These are phyloP conservation scores for Globisporangium mamillatum DNA, from an alignment of 352 stramenopile genomes.

Conservation along the genomic window DNA sequence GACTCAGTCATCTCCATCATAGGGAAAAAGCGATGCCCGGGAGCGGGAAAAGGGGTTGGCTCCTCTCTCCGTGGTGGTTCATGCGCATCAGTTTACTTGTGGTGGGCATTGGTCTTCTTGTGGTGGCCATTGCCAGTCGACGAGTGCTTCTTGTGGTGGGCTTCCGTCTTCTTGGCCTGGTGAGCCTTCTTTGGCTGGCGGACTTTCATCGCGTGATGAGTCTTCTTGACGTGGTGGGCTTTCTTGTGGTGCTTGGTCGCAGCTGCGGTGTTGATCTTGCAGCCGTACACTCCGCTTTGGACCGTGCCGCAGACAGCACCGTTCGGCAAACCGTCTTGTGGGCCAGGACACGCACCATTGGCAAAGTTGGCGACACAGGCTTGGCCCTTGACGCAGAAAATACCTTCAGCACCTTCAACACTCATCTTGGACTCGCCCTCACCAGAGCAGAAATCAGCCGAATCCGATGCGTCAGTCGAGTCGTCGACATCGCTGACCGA, in stretches of 20 bases:
- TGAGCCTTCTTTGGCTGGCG: not conserved
- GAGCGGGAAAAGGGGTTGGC: no score
- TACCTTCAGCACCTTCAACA: slow-evolving; percentile 18
- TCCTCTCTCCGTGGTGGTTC: no score
- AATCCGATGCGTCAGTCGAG: not conserved
- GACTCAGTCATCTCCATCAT: no score
- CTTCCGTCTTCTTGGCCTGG: not conserved
- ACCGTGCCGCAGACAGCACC: slow-evolving; percentile 24
- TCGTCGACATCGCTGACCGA: not conserved
- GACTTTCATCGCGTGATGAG: no score
- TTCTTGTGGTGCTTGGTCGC: not conserved
- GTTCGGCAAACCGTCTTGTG: not conserved
- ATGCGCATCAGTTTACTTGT: no score
- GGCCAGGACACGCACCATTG: slow-evolving; percentile 19
- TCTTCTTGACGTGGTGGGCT: slow-evolving; percentile 11
- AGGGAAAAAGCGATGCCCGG: no score
- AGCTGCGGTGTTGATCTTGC: slow-evolving; percentile 6
- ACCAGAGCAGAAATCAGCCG: not conserved
- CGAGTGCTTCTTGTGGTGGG: not conserved
- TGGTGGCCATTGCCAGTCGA: no score
- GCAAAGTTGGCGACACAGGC: slow-evolving; percentile 21
- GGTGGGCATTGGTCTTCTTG: no score
- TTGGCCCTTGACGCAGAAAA: slow-evolving; percentile 18
- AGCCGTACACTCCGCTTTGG: slow-evolving; percentile 29
- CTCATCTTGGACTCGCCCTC: slow-evolving; percentile 10